These are phyloP conservation scores for Tuber aestivum DNA, from an alignment of 495 filamentous ascomycete species.

Conservation along the genomic window DNA sequence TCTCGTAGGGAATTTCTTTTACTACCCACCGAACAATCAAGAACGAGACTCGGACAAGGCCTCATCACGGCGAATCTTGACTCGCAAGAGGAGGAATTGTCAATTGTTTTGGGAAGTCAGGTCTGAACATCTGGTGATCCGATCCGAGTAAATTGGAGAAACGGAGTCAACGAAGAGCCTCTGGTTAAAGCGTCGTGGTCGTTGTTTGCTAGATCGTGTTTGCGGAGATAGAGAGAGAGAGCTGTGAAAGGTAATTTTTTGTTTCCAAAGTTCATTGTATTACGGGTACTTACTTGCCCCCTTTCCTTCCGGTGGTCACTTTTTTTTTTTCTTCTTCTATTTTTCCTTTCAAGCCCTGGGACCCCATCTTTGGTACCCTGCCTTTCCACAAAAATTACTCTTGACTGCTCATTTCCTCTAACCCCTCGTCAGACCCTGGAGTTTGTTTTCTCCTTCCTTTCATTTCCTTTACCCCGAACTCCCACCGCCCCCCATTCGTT, in stretches of 20 bases:
- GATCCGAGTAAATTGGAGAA: conserved; percentile 1
- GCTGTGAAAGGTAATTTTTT: background rate
- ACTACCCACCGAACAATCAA: background rate
- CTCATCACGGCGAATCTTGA: conserved; percentile 7
- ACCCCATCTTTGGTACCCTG: background rate
- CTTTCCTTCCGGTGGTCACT: background rate
- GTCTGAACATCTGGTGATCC: background rate
- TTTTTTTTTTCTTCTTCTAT: background rate
- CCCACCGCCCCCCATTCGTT: background rate
- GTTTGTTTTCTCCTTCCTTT: background rate
- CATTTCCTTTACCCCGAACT: too few relatives aligned
- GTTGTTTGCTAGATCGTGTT: background rate
- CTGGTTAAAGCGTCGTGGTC: background rate
- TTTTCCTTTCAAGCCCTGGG: background rate
- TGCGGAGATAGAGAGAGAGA: background rate
- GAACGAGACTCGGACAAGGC: background rate
- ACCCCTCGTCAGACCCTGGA: background rate
- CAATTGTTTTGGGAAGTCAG: background rate
- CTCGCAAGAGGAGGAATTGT: conserved; percentile 2
- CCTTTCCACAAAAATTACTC: background rate
- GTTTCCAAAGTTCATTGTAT: background rate
- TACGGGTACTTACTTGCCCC: background rate
- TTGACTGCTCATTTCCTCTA: background rate
- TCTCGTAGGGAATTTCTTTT: conserved; percentile 31
- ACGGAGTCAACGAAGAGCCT: conserved; percentile 2